These are phyloP conservation scores for Cornus florida DNA, from an alignment of 148 eudicot species.

Conservation along the genomic window DNA sequence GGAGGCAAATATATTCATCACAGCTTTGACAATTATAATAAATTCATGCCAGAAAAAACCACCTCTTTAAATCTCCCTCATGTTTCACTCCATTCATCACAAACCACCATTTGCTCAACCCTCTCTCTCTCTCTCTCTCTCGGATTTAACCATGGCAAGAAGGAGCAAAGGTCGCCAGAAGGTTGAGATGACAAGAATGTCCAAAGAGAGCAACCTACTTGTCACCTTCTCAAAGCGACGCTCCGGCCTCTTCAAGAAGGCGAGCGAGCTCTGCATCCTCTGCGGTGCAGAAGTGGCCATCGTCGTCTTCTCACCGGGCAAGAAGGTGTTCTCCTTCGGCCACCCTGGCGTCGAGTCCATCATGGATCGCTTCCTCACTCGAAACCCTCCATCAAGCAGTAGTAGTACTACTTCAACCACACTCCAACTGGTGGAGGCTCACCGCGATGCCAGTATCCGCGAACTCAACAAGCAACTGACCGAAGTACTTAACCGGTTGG, in stretches of 20 bases:
- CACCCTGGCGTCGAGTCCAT: slow-evolving; percentile 31
- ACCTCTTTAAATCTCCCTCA: slow-evolving; percentile 4
- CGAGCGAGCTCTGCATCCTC: slow-evolving; percentile 25
- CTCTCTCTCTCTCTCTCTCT: not conserved
- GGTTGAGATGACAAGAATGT: slow-evolving; percentile 24
- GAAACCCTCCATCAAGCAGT: slow-evolving; percentile 3
- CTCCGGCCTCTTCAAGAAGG: slow-evolving; percentile 34
- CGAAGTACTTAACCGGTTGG: slow-evolving; percentile 20
- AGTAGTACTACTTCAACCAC: not conserved
- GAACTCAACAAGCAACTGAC: slow-evolving; percentile 36
- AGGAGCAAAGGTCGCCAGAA: slow-evolving; percentile 34
- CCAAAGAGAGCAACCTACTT: slow-evolving; percentile 16
- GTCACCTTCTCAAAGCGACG: slow-evolving; percentile 40
- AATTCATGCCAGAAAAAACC: not conserved
- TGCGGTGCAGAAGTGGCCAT: slow-evolving; percentile 25
- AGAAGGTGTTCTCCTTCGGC: slow-evolving; percentile 26
- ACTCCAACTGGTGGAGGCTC: slow-evolving; percentile 22
- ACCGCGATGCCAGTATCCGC: slow-evolving; percentile 20
- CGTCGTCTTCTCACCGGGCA: slow-evolving; percentile 29
- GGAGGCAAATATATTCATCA: not conserved
- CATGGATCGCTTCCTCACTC: slow-evolving; percentile 11
- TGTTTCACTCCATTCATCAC: not conserved
- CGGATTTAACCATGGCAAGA: slow-evolving; percentile 5
- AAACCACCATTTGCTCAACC: not conserved
- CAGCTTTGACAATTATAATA: not conserved